These are phyloP conservation scores for Theobroma cacao DNA, from an alignment of 345 rosid genomes.

Conservation along the genomic window DNA sequence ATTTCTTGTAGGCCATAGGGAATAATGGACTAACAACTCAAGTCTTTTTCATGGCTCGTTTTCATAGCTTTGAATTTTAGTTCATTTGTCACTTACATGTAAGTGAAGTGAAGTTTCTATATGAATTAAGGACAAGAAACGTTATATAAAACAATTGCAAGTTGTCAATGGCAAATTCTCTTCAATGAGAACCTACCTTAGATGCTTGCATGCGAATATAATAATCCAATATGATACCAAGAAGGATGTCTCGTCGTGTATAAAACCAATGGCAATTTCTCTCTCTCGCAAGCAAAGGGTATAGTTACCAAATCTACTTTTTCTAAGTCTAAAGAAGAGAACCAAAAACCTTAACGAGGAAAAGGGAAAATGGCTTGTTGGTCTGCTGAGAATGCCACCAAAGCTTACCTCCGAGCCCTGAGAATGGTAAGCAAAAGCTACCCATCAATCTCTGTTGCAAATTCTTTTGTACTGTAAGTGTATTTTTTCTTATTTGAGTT, in stretches of 20 bases:
- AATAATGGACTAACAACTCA: background rate
- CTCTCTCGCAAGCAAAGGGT: background rate
- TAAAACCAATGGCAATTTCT: background rate
- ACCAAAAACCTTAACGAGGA: background rate
- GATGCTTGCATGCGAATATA: constrained; percentile 23
- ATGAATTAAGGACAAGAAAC: background rate
- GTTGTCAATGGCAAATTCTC: constrained; percentile 19
- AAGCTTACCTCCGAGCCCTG: constrained; percentile 50
- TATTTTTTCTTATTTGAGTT: background rate
- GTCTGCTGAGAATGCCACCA: constrained; percentile 62
- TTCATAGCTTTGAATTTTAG: background rate
- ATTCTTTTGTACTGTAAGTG: background rate
- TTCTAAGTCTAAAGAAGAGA: background rate
- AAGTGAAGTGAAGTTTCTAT: background rate
- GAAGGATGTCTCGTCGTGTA: background rate
- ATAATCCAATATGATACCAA: background rate
- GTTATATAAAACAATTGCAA: too few relatives aligned
- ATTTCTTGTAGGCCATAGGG: constrained; percentile 3
- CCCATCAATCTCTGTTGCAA: background rate
- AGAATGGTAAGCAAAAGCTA: constrained; percentile 34
- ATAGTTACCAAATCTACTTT: background rate
- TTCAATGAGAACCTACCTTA: constrained; percentile 23
- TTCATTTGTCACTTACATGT: background rate
- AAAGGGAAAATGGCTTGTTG: constrained; percentile 31
- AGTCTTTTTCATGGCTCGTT: background rate